Conservation (phyloP, 1,284 basidiomycete genomes). For the Hemileia vastatrix region DNA sequence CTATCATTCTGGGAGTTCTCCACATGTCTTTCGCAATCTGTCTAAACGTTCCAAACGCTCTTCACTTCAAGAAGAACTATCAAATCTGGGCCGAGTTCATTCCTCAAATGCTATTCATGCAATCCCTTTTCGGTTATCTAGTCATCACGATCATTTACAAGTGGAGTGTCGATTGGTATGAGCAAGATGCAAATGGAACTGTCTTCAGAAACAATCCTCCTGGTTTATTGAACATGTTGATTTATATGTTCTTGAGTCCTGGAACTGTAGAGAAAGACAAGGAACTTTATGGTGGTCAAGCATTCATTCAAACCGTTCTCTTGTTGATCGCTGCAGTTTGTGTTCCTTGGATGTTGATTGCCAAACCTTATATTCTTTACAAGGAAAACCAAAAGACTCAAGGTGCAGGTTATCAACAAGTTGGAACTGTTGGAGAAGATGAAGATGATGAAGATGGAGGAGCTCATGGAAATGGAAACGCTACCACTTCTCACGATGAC, state of each 20-base stretch:
- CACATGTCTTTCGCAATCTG: conserved; percentile 99
- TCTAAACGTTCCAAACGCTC: conserved; percentile 86
- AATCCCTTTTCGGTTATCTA: conserved; percentile 97
- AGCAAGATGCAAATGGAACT: no score
- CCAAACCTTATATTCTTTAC: conserved; percentile 87
- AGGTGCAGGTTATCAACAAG: conserved; percentile 65
- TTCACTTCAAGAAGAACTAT: conserved; percentile 74
- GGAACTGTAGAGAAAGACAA: conserved; percentile 62
- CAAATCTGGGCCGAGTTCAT: conserved; percentile 92
- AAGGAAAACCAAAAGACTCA: conserved; percentile 79
- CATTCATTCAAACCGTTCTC: conserved; percentile 67
- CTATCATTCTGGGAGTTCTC: conserved; percentile 90
- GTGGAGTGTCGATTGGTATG: conserved; percentile 86
- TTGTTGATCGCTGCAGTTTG: conserved; percentile 73
- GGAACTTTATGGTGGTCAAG: conserved; percentile 78
- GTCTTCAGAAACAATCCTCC: conserved; percentile 62
- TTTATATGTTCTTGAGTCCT: conserved; percentile 83
- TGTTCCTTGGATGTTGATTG: conserved; percentile 88
- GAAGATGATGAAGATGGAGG: no score
- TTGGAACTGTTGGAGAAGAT: conserved; percentile 51
- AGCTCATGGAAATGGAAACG: no score
- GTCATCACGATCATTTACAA: no score
- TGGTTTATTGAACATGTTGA: conserved; percentile 84
- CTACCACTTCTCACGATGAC: no score
- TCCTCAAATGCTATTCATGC: conserved; percentile 93